A percentile compares a stretch with the other conserved stretches of the same genome.
phyloP scores from a whole-genome alignment of 257 asterid genomes.

The Gentiana macrophylla region DNA sequence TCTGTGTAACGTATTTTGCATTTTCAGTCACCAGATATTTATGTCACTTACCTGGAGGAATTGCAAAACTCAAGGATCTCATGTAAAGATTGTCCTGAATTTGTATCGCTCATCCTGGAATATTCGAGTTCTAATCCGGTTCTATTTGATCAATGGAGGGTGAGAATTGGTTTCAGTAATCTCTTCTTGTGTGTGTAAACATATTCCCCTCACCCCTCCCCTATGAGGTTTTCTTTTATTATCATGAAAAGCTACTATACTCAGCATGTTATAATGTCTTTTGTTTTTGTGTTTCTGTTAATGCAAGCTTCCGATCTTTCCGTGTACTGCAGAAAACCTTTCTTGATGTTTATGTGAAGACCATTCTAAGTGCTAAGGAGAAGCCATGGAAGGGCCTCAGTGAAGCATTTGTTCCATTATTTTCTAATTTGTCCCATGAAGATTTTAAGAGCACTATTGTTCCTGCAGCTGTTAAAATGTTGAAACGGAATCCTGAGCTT shows the following conservation, averaged over 20 bases:
- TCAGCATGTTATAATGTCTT: neutral
- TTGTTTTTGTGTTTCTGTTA: slow-evolving; percentile 1
- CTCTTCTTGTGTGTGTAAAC: neutral
- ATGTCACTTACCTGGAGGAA: slow-evolving; percentile 62
- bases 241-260: neutral
- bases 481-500: slow-evolving; percentile 97
- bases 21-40: slow-evolving; percentile 68
- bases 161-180: slow-evolving; percentile 14
- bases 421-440: slow-evolving; percentile 67
- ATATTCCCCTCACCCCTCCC: neutral
- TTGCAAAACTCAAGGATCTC: slow-evolving; percentile 63
- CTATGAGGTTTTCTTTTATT: neutral
- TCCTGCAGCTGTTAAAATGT: slow-evolving; percentile 82
- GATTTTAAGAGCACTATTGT: slow-evolving; percentile 60
- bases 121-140: slow-evolving; percentile 39
- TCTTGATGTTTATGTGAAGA: slow-evolving; percentile 68
- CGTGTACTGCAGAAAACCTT: slow-evolving; percentile 49
- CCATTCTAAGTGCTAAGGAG: slow-evolving; percentile 80
- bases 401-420: slow-evolving; percentile 75
- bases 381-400: slow-evolving; percentile 65
- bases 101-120: slow-evolving; percentile 53
- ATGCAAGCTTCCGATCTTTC: slow-evolving; percentile 17
- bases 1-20: slow-evolving; percentile 10
- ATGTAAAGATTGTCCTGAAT: slow-evolving; percentile 62
- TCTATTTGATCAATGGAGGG: slow-evolving; percentile 66